Evolutionary conservation across 352 stramenopile species (phyloP).

Genomic region (Phytophthora boehmeriae): DNA sequence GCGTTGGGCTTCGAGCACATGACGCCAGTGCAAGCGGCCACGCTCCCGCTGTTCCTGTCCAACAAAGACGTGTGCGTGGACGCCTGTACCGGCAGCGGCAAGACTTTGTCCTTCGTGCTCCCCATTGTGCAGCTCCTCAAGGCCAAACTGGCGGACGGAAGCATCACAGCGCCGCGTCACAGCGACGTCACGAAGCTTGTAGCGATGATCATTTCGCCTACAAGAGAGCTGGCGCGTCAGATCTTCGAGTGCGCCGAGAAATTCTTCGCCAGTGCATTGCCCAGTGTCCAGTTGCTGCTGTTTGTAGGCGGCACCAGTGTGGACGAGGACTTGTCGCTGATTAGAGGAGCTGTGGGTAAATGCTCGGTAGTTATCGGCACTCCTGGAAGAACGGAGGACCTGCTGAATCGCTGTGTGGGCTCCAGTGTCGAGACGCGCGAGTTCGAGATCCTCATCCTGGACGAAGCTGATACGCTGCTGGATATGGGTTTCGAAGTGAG

Average conservation of each 20-base stretch:
- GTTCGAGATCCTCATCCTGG: constrained; percentile 98
- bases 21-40: constrained; percentile 92
- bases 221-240: constrained; percentile 87
- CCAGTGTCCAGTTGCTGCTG: constrained; percentile 80
- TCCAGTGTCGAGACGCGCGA: constrained; percentile 88
- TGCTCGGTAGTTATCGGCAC: constrained; percentile 84
- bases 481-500: constrained; percentile 98
- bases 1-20: constrained; percentile 88
- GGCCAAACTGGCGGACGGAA: constrained; percentile 61
- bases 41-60: constrained; percentile 91
- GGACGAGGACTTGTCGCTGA: constrained; percentile 78
- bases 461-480: constrained; percentile 99
- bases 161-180: constrained; percentile 60
- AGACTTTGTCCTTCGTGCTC: constrained; percentile 95
- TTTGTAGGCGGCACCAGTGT: constrained; percentile 92
- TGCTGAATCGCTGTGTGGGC: constrained; percentile 84
- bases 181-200: constrained; percentile 66
- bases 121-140: constrained; percentile 93
- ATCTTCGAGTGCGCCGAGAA: constrained; percentile 77
- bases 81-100: constrained; percentile 94
- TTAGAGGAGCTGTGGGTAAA: constrained; percentile 61
- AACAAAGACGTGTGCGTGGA: constrained; percentile 96
- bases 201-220: constrained; percentile 89
- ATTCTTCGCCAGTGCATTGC: constrained; percentile 69
- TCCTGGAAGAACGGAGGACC: constrained; percentile 85